Evolutionary conservation across 2,329 filamentous ascomycete genomes (phyloP).

Genomic region (Nigrograna mackinnonii): DNA sequence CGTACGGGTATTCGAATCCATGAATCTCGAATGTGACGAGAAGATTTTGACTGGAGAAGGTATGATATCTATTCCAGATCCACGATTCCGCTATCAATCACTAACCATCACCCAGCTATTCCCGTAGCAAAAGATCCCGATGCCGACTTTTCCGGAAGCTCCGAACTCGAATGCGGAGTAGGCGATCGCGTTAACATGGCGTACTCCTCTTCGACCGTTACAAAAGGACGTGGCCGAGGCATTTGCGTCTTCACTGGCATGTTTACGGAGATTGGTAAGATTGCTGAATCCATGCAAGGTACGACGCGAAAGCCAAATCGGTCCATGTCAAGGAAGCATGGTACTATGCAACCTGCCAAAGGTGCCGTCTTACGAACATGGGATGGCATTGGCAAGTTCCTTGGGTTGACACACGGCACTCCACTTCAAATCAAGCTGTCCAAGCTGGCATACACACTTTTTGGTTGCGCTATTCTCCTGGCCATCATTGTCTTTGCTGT

Average conservation of each 20-base stretch:
- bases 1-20: conserved; percentile 45
- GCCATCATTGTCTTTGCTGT: conserved; percentile 26
- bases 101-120: conserved; percentile 45
- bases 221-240: conserved; percentile 66
- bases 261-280: conserved; percentile 71
- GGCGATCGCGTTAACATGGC: conserved; percentile 69
- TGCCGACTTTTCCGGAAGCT: conserved; percentile 55
- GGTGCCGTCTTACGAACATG: conserved; percentile 10
- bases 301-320: conserved; percentile 49
- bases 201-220: conserved; percentile 69
- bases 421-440: conserved; percentile 23
- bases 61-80: neutral
- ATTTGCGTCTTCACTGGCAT: conserved; percentile 68
- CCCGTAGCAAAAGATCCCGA: conserved; percentile 65
- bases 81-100: neutral
- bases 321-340: conserved; percentile 41
- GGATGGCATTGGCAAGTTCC: conserved; percentile 20
- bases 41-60: conserved; percentile 67
- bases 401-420: conserved; percentile 31
- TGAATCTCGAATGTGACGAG: conserved; percentile 72
- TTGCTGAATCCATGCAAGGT: conserved; percentile 64
- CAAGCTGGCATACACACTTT: conserved; percentile 14
- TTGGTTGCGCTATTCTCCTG: conserved; percentile 21
- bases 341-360: conserved; percentile 48
- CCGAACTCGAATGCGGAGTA: conserved; percentile 54